Percentiles rank a stretch among this genome's conserved stretches.
Evolutionary conservation across 1,284 basidiomycete species (phyloP).

Genomic region (Hemileia vastatrix): DNA sequence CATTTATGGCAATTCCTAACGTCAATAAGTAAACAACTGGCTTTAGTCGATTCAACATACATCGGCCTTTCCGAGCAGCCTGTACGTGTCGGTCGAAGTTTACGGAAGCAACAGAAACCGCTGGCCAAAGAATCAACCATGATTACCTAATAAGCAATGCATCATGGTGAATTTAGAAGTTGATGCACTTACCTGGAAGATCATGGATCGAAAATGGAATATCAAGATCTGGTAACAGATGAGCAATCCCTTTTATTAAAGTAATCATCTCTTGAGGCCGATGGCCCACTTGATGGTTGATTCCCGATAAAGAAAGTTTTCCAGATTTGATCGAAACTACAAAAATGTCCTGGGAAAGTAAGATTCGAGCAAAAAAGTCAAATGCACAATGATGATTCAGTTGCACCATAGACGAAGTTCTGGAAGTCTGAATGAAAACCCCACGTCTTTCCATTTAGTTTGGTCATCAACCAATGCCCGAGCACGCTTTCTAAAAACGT

Average conservation of each 20-base stretch:
- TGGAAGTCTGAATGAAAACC: not conserved
- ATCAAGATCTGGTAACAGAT: constrained; percentile 15
- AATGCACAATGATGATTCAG: not conserved
- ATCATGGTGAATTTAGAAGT: no score
- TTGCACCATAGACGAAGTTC: not conserved
- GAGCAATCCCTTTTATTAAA: constrained; percentile 8
- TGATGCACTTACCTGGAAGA: constrained; percentile 18
- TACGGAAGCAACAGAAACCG: constrained; percentile 10
- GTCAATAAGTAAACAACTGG: not conserved
- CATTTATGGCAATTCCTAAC: not conserved
- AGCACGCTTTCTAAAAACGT: constrained; percentile 4
- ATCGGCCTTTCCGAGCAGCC: not conserved
- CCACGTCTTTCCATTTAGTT: constrained; percentile 13
- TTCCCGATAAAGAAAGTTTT: constrained; percentile 6
- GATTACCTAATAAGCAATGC: no score
- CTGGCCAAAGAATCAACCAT: no score
- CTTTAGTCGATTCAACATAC: not conserved
- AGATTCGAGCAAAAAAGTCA: not conserved
- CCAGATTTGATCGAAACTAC: constrained; percentile 16
- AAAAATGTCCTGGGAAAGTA: constrained; percentile 2
- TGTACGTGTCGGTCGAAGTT: constrained; percentile 15
- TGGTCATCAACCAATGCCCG: not conserved
- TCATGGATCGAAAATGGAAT: constrained; percentile 10
- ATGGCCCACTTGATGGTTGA: not conserved
- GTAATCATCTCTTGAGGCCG: constrained; percentile 2